Conservation (phyloP, 345 rosid genomes). For the Heritiera fomes region DNA sequence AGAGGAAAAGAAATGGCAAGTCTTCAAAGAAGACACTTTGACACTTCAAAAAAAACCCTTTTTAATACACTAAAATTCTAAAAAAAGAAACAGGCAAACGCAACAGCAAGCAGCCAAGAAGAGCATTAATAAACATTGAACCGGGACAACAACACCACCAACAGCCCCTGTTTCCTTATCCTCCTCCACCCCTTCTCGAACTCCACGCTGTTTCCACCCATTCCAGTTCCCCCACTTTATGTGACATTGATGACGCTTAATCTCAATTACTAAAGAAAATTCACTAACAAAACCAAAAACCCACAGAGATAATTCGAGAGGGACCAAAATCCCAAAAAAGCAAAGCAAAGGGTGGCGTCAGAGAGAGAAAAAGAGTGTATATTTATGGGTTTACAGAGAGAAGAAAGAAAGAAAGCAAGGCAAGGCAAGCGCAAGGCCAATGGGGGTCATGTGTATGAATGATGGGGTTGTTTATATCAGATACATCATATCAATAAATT, state of each 20-base stretch:
- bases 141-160: conserved; percentile 27
- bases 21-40: background rate
- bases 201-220: conserved; percentile 31
- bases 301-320: background rate
- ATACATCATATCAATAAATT: conserved; percentile 40
- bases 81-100: conserved; percentile 21
- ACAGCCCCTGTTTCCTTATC: conserved; percentile 40
- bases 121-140: conserved; percentile 45
- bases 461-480: conserved; percentile 11
- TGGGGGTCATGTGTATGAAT: conserved; percentile 23
- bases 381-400: background rate
- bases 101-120: conserved; percentile 21
- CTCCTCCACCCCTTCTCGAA: conserved; percentile 38
- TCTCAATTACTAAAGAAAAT: background rate
- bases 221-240: conserved; percentile 20
- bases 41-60: background rate
- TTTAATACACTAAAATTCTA: background rate
- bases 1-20: background rate
- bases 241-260: conserved; percentile 31
- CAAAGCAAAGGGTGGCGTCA: conserved; percentile 27
- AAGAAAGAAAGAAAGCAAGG: background rate
- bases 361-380: conserved; percentile 17
- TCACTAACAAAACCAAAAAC: conserved; percentile 5
- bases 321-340: conserved; percentile 22
- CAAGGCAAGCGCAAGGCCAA: background rate